Conservation (phyloP, 768 basidiomycete genomes). For the Albatrellus ellisii region DNA sequence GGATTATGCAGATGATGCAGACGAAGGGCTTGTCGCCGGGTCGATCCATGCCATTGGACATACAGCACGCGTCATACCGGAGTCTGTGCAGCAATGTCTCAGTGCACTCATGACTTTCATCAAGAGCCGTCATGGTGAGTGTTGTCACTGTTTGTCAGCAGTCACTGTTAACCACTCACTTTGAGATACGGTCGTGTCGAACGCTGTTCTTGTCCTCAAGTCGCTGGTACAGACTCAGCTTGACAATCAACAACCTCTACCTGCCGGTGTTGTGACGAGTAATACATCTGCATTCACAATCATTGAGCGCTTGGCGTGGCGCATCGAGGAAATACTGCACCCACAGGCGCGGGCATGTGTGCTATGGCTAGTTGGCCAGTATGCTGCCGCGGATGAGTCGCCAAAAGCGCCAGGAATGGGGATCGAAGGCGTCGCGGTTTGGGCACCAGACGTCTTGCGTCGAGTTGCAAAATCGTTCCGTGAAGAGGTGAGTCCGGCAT, state of each 20-base stretch:
- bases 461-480: conserved; percentile 61
- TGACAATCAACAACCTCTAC: conserved; percentile 16
- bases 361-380: conserved; percentile 89
- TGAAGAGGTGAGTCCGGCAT: conserved; percentile 47
- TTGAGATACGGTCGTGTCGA: conserved; percentile 63
- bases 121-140: conserved; percentile 50
- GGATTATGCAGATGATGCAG: conserved; percentile 73
- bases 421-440: conserved; percentile 49
- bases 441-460: conserved; percentile 87
- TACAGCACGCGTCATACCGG: conserved; percentile 56
- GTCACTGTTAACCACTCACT: not conserved
- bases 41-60: conserved; percentile 71
- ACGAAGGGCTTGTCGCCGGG: conserved; percentile 57
- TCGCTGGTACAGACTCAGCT: conserved; percentile 65
- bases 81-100: conserved; percentile 58
- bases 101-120: conserved; percentile 69
- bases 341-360: conserved; percentile 77
- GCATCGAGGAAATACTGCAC: conserved; percentile 70
- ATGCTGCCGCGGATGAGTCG: conserved; percentile 40
- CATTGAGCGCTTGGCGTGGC: conserved; percentile 65
- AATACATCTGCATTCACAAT: conserved; percentile 36
- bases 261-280: conserved; percentile 14
- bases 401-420: conserved; percentile 15
- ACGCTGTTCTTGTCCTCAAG: conserved; percentile 78
- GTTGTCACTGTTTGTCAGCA: not conserved